Percentiles rank a stretch among this genome's conserved stretches.
Conservation (phyloP, 106 monocot genomes). For the Xerophyta viscosa region DNA sequence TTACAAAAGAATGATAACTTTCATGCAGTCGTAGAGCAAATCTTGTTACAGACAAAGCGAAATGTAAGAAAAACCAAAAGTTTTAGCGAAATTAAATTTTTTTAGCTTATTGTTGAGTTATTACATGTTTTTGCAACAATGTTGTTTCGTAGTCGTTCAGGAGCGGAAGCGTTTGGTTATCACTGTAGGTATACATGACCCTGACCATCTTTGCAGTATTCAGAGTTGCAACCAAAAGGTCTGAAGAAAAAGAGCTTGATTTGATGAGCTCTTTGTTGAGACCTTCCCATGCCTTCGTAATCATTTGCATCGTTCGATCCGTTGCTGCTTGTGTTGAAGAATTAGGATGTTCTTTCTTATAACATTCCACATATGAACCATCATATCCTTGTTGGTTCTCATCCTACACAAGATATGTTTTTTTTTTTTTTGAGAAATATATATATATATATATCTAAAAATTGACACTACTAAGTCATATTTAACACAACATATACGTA, state of each 20-base stretch:
- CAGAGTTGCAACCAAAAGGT: conserved; percentile 6
- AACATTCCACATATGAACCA: conserved; percentile 46
- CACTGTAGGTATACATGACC: conserved; percentile 34
- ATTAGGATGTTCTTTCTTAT: conserved; percentile 27
- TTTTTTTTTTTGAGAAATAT: too few relatives aligned
- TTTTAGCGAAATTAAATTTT: too few relatives aligned
- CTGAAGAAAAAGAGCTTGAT: neutral
- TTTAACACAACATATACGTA: too few relatives aligned
- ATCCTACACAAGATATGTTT: conserved; percentile 27
- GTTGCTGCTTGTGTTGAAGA: conserved; percentile 7
- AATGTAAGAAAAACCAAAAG: too few relatives aligned
- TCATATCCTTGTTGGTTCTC: conserved; percentile 53
- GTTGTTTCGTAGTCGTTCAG: conserved; percentile 28
- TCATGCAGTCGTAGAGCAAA: too few relatives aligned
- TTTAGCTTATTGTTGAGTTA: too few relatives aligned
- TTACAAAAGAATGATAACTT: too few relatives aligned
- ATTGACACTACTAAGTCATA: too few relatives aligned
- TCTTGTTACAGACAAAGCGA: too few relatives aligned
- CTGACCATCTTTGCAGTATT: conserved; percentile 33
- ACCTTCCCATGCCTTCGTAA: conserved; percentile 24
- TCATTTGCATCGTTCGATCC: conserved; percentile 20
- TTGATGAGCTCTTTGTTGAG: conserved; percentile 31
- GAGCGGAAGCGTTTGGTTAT: conserved; percentile 21
- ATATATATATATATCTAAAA: too few relatives aligned
- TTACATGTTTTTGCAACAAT: too few relatives aligned